A percentile compares a stretch with the other conserved stretches of the same genome.
These are phyloP conservation scores for Microbotryomycetes sp. DNA, from an alignment of 1,284 basidiomycete species.

Conservation along the genomic window DNA sequence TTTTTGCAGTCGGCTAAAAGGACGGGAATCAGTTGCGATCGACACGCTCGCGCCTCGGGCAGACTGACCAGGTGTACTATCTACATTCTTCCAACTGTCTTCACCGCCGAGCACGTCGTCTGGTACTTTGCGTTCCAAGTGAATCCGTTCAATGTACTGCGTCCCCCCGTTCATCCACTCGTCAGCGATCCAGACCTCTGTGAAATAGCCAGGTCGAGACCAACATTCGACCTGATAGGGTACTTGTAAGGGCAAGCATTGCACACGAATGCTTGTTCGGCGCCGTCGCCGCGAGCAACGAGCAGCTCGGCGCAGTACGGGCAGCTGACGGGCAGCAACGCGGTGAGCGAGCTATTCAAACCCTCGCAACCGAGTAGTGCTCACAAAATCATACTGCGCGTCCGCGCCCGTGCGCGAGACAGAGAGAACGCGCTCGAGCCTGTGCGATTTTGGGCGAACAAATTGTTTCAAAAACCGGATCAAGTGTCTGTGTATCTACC, in stretches of 20 bases:
- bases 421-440: too few species aligned
- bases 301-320: constrained; percentile 90
- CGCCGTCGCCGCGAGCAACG: constrained; percentile 59
- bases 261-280: constrained; percentile 78
- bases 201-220: constrained; percentile 11
- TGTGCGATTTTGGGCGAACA: too few species aligned
- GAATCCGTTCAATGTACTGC: constrained; percentile 81
- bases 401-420: too few species aligned
- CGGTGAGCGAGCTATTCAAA: too few species aligned
- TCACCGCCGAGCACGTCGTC: constrained; percentile 92
- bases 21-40: not conserved
- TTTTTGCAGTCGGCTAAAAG: constrained; percentile 70
- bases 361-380: not conserved
- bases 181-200: not conserved
- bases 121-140: constrained; percentile 72
- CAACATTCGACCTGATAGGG: constrained; percentile 69
- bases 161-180: constrained; percentile 8
- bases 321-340: constrained; percentile 47
- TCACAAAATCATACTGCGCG: not conserved
- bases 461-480: too few species aligned
- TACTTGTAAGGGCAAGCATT: constrained; percentile 94
- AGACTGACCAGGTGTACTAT: constrained; percentile 53
- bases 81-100: constrained; percentile 91
- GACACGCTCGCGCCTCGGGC: not conserved
- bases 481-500: too few species aligned